phyloP scores from a whole-genome alignment of 2,329 filamentous ascomycete species.

The Fusarium sterilihyphosum region DNA sequence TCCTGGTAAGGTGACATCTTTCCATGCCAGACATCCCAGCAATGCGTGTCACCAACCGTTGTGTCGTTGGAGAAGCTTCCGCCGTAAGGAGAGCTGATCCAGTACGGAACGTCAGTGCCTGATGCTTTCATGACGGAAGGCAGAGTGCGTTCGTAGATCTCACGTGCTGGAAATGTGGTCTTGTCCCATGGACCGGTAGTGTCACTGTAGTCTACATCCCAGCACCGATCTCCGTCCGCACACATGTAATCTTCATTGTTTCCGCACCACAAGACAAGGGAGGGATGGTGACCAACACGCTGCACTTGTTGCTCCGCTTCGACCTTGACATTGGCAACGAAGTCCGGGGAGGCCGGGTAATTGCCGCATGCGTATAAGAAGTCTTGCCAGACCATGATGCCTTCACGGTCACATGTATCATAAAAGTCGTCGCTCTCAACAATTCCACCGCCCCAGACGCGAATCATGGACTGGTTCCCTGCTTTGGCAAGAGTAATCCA shows the following conservation, averaged over 20 bases:
- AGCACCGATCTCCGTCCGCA: neutral
- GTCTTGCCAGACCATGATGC: constrained; percentile 9
- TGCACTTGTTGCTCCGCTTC: constrained; percentile 1
- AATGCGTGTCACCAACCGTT: neutral
- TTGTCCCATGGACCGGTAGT: constrained; percentile 1
- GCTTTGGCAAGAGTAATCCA: constrained; percentile 1
- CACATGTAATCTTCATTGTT: constrained; percentile 18
- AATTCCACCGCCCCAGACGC: constrained; percentile 1
- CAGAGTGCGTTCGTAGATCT: neutral
- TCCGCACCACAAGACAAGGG: neutral
- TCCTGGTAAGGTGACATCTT: constrained; percentile 1
- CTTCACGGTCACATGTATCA: neutral
- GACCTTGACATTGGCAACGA: neutral
- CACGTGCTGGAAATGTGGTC: neutral
- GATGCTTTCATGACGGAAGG: neutral
- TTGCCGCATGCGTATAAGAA: constrained; percentile 8
- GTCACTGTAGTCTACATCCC: constrained; percentile 8
- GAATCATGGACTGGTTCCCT: constrained; percentile 1
- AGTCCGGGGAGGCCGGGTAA: neutral
- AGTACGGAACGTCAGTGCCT: neutral
- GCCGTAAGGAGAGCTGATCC: neutral
- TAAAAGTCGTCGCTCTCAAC: neutral
- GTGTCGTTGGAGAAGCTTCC: neutral
- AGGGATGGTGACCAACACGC: neutral
- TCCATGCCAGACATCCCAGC: constrained; percentile 9